phyloP scores from a whole-genome alignment of 1,284 basidiomycete species.

The Prillingera fragicola region DNA sequence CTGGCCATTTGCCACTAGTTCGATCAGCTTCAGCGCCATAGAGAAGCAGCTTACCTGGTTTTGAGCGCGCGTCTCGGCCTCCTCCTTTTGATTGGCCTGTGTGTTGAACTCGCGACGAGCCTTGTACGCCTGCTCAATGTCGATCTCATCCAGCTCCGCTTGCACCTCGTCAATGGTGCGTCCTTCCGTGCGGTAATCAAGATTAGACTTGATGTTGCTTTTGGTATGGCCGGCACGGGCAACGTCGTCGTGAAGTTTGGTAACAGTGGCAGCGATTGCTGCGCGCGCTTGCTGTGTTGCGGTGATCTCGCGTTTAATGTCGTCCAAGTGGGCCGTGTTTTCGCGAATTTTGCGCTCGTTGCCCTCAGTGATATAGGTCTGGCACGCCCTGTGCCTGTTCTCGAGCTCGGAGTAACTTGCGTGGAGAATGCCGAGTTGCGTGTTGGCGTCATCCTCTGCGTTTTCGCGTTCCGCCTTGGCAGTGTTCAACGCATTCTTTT shows the following conservation, averaged over 20 bases:
- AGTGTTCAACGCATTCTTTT: constrained; percentile 32
- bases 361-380: constrained; percentile 62
- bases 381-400: constrained; percentile 35
- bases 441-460: constrained; percentile 30
- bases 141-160: constrained; percentile 65
- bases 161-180: constrained; percentile 64
- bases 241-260: constrained; percentile 50
- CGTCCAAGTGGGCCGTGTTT: constrained; percentile 56
- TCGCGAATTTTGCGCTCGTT: constrained; percentile 61
- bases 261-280: constrained; percentile 58
- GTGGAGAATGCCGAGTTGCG: constrained; percentile 31
- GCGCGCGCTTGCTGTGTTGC: constrained; percentile 55
- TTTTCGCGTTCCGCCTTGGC: constrained; percentile 31
- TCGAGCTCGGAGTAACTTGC: constrained; percentile 36
- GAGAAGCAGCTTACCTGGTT: constrained; percentile 55
- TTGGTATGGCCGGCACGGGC: constrained; percentile 60
- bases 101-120: constrained; percentile 77
- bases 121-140: constrained; percentile 74
- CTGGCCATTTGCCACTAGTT: constrained; percentile 70
- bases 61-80: constrained; percentile 48
- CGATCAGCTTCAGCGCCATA: not conserved
- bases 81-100: constrained; percentile 66
- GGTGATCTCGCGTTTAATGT: constrained; percentile 44
- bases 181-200: constrained; percentile 67
- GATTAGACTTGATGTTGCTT: constrained; percentile 77